phyloP scores from a whole-genome alignment of 768 basidiomycete genomes.

The Imleria badia region DNA sequence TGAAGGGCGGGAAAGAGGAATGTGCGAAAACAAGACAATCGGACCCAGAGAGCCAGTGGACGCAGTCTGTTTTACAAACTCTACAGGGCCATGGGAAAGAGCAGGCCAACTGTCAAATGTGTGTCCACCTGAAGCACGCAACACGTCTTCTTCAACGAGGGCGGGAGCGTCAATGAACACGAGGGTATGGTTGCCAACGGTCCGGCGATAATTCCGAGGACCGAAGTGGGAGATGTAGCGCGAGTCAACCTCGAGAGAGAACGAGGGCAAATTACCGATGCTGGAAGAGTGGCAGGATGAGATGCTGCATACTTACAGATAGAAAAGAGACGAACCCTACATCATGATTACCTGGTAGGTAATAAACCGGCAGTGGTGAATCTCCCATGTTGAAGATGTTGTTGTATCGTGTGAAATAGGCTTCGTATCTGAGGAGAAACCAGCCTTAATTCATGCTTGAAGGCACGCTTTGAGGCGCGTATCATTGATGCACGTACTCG shows the following conservation, averaged over 20 bases:
- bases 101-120: constrained; percentile 48
- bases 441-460: constrained; percentile 5
- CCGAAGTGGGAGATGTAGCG: constrained; percentile 82
- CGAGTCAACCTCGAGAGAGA: constrained; percentile 42
- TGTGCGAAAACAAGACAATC: constrained; percentile 78
- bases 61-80: constrained; percentile 49
- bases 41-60: constrained; percentile 38
- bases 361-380: constrained; percentile 53
- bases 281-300: constrained; percentile 16
- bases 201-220: constrained; percentile 58
- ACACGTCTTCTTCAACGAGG: constrained; percentile 70
- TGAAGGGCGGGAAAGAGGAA: constrained; percentile 79
- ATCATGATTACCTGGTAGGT: constrained; percentile 91
- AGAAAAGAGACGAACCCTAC: constrained; percentile 52
- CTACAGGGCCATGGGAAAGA: constrained; percentile 48
- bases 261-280: constrained; percentile 28
- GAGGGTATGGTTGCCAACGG: constrained; percentile 70
- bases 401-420: constrained; percentile 66
- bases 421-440: constrained; percentile 59
- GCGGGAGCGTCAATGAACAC: constrained; percentile 72
- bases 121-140: constrained; percentile 43
- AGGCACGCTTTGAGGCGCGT: background rate
- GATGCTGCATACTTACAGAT: background rate
- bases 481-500: constrained; percentile 54
- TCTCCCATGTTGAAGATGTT: constrained; percentile 59